Base-by-base conservation (phyloP, 2,329 filamentous ascomycete species). In the Rhexocercosporidium sp. region DNA sequence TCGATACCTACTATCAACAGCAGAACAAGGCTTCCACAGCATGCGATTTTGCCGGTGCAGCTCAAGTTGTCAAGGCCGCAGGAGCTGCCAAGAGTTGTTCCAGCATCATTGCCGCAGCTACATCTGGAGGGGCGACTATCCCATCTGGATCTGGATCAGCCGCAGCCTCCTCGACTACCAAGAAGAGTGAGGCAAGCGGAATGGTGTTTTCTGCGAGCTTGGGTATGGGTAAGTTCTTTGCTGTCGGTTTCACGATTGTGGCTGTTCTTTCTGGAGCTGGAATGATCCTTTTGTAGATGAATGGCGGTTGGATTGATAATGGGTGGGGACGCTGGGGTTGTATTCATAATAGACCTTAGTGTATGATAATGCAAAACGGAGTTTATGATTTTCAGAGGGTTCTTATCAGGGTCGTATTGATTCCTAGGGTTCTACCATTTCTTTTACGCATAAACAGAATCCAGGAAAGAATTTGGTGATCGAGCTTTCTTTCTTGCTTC, bases 1-100 rank as follows among this genome's bases (percentile, higher is more conserved):
- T 94, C 74, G 94, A 94, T 83, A 90, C 90, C 82, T 79, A 84
- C 57, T 75, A 74, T 59, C 51, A 67, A 18, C 59, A 67, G 27
- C 65, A 75, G 41, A 64, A 66, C 3, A 70, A 60, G 70, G 82
- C 81, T 67, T 78, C 80, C 66, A 79, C 80, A 64, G 89, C 91
- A 29, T 96, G 92, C 78, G 83, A 89, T 82, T 94, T 94, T 79
- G 82, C 85, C 65, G 90, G 91, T 73, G 81, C 88, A 73, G 92
- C 90, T 53, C 80, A 81, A 64, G 81, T 86, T 64, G 84, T 82
- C 63, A 78, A 82, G 84, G 46, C 70, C 20, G 66, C 67, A 5
- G 62, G 62, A 7, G 69, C 71, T 20, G 68, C 68, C 20, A 69
- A 62, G n/a, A 68, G 66, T 27, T 75, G 73, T 47, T 70, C 71